Percentiles rank a stretch among this genome's conserved stretches.
Evolutionary conservation across 1,284 basidiomycete species (phyloP).

Genomic region (Bjerkandera adusta): DNA sequence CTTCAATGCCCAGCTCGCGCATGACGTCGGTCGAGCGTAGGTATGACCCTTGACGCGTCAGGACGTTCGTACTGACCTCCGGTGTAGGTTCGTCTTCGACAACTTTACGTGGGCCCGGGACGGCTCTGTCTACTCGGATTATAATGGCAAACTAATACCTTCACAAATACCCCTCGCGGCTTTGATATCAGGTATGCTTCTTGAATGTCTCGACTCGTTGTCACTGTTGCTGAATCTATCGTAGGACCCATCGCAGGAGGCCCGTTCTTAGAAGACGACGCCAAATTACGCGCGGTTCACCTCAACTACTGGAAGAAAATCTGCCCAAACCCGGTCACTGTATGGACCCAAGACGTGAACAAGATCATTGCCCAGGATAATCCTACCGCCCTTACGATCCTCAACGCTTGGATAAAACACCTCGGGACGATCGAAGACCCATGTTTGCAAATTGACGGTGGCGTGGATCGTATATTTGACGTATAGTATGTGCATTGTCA

Average conservation of each 20-base stretch:
- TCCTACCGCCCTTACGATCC: slow-evolving; percentile 24
- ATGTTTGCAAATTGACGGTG: slow-evolving; percentile 20
- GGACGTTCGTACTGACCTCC: background rate
- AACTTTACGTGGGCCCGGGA: slow-evolving; percentile 19
- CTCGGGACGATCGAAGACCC: slow-evolving; percentile 45
- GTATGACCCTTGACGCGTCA: background rate
- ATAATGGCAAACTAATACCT: slow-evolving; percentile 15
- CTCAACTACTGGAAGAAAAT: slow-evolving; percentile 36
- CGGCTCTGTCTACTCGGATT: slow-evolving; percentile 12
- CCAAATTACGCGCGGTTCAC: slow-evolving; percentile 34
- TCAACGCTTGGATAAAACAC: slow-evolving; percentile 50
- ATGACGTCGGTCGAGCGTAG: slow-evolving; percentile 15
- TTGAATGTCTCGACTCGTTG: background rate
- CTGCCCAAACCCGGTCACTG: slow-evolving; percentile 34
- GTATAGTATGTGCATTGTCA: slow-evolving; percentile 32
- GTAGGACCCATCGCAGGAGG: slow-evolving; percentile 40
- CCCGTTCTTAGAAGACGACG: slow-evolving; percentile 28
- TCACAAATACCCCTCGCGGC: slow-evolving; percentile 16
- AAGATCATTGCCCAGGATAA: slow-evolving; percentile 13
- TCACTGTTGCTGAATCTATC: background rate
- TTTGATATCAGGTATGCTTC: slow-evolving; percentile 13
- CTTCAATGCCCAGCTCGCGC: slow-evolving; percentile 16
- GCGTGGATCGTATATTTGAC: slow-evolving; percentile 42
- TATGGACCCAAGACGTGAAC: slow-evolving; percentile 22
- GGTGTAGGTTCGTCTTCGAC: slow-evolving; percentile 17